Percentiles rank a stretch among this genome's conserved stretches.
Conservation (phyloP, 371 early-diverging fungal genomes). For the Conidiobolus coronatus region DNA sequence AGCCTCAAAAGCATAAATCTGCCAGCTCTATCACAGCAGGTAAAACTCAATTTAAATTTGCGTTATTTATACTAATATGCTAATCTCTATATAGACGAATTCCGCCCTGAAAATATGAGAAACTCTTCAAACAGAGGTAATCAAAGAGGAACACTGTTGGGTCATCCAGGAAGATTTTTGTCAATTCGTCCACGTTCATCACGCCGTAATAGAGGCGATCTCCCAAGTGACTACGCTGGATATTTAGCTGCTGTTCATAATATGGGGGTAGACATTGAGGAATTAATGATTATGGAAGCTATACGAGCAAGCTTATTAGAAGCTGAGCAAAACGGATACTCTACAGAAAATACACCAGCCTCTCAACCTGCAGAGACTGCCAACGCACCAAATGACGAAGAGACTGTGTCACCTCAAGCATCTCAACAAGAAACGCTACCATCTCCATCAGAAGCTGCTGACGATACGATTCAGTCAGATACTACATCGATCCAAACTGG, state of each 20-base stretch:
- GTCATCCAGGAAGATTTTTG: conserved; percentile 1
- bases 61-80: conserved; percentile 14
- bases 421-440: too few relatives aligned
- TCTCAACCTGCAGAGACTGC: background rate
- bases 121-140: background rate
- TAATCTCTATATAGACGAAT: conserved; percentile 16
- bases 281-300: conserved; percentile 79
- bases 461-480: too few relatives aligned
- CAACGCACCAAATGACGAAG: background rate
- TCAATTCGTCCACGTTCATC: conserved; percentile 1
- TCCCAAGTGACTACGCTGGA: conserved; percentile 25
- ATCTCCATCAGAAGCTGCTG: too few relatives aligned
- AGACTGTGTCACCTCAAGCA: background rate
- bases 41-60: conserved; percentile 55
- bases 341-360: background rate
- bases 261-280: conserved; percentile 66
- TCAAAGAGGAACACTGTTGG: background rate
- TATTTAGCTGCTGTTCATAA: conserved; percentile 34
- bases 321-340: conserved; percentile 18
- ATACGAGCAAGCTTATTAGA: conserved; percentile 49
- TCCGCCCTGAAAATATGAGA: conserved; percentile 1
- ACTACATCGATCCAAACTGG: too few relatives aligned
- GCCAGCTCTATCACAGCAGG: conserved; percentile 16
- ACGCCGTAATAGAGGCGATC: conserved; percentile 15
- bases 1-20: background rate